phyloP scores from a whole-genome alignment of 148 eudicot genomes.

The Limonium bicolor region DNA sequence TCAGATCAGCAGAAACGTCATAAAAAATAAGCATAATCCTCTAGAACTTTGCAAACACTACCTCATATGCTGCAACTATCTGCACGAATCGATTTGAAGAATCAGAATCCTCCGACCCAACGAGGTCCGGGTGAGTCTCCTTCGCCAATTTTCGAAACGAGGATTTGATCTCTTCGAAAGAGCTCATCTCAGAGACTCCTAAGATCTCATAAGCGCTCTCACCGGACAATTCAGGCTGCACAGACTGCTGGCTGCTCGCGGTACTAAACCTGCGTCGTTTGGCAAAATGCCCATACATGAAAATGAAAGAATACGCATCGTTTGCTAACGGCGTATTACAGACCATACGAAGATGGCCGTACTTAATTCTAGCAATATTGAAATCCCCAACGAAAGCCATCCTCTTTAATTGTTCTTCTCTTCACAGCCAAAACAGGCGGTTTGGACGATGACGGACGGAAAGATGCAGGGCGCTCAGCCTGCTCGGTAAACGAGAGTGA shows the following conservation, averaged over 20 bases:
- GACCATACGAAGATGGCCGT: too few relatives aligned
- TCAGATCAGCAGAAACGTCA: too few relatives aligned
- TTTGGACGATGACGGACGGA: too few relatives aligned
- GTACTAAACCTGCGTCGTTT: constrained; percentile 19
- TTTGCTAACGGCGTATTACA: too few relatives aligned
- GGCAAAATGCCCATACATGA: too few relatives aligned
- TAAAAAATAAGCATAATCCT: background rate
- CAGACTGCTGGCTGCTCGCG: constrained; percentile 5
- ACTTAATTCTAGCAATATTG: too few relatives aligned
- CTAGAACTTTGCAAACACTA: constrained; percentile 1
- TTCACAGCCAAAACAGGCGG: too few relatives aligned
- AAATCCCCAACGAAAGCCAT: too few relatives aligned
- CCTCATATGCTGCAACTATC: constrained; percentile 89
- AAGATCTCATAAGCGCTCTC: constrained; percentile 61
- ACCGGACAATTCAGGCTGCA: constrained; percentile 41
- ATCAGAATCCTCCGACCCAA: constrained; percentile 18
- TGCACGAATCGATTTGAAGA: constrained; percentile 47
- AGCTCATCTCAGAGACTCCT: constrained; percentile 43
- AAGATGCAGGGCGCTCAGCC: too few relatives aligned
- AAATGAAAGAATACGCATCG: too few relatives aligned
- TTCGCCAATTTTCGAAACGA: constrained; percentile 81
- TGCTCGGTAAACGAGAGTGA: too few relatives aligned
- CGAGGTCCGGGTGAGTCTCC: constrained; percentile 89
- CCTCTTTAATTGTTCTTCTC: too few relatives aligned
- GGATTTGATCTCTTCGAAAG: constrained; percentile 52